phyloP scores from a whole-genome alignment of 805 yeast genomes.

The Saturnispora besseyi region DNA sequence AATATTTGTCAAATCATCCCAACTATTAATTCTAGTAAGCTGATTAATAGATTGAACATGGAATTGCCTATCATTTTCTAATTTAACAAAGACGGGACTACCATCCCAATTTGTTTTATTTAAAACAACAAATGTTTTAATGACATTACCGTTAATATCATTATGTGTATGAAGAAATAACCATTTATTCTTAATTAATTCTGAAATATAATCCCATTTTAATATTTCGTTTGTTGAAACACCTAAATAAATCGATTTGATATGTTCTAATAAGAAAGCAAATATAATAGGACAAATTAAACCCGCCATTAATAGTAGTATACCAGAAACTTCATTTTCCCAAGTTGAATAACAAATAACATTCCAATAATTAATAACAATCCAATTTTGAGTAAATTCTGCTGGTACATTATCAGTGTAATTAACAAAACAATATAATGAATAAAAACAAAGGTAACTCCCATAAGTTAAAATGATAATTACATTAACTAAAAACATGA shows the following conservation, averaged over 20 bases:
- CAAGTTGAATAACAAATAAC: constrained; percentile 24
- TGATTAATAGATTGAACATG: constrained; percentile 1
- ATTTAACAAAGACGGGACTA: constrained; percentile 5
- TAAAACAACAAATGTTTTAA: constrained; percentile 2
- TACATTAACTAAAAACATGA: constrained; percentile 31
- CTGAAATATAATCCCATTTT: constrained; percentile 45
- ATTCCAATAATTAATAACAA: constrained; percentile 17
- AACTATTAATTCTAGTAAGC: constrained; percentile 13
- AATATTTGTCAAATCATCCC: constrained; percentile 32
- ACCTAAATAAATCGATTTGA: constrained; percentile 43
- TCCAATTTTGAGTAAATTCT: constrained; percentile 8
- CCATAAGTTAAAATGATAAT: constrained; percentile 35
- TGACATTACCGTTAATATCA: neutral
- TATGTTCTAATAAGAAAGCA: constrained; percentile 33
- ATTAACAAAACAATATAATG: constrained; percentile 14
- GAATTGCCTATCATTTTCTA: constrained; percentile 9
- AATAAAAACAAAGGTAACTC: constrained; percentile 27
- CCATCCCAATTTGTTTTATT: constrained; percentile 5
- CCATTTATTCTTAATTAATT: constrained; percentile 25
- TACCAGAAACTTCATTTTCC: constrained; percentile 34
- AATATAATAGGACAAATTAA: constrained; percentile 31
- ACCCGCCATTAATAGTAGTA: constrained; percentile 32
- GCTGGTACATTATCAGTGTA: neutral
- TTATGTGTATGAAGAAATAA: constrained; percentile 22
- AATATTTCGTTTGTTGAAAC: constrained; percentile 48